Conservation (phyloP, 2,329 filamentous ascomycete species). For the Diplodia mutila region DNA sequence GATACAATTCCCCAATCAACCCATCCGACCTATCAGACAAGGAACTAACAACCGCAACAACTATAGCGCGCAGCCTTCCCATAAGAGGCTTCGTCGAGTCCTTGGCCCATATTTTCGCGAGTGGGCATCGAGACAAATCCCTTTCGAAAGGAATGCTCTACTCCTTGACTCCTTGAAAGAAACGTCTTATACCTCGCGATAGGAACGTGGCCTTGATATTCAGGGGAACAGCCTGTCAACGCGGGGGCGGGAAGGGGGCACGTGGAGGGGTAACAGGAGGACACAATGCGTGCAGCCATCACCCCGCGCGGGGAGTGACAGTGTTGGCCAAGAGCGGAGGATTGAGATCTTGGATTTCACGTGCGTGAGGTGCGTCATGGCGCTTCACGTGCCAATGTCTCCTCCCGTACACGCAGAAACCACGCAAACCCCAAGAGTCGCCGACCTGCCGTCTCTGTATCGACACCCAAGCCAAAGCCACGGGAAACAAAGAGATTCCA, state of each 20-base stretch:
- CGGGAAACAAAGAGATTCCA: neutral
- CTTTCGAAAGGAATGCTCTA: neutral
- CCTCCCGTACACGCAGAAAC: neutral
- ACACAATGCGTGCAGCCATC: neutral
- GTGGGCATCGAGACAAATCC: neutral
- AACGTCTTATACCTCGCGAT: neutral
- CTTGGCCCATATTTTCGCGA: neutral
- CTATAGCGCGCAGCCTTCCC: neutral
- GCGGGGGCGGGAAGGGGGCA: neutral
- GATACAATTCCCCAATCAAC: neutral
- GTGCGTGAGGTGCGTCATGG: neutral
- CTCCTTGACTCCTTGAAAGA: constrained; percentile 3
- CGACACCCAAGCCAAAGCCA: neutral
- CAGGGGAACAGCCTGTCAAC: neutral
- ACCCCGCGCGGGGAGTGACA: neutral
- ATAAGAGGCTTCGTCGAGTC: neutral
- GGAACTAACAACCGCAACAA: neutral
- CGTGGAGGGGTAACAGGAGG: neutral
- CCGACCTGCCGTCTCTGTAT: neutral
- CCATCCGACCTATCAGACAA: neutral
- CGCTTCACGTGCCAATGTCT: neutral
- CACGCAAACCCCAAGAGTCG: neutral
- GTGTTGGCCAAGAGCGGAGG: neutral
- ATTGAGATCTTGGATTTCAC: neutral
- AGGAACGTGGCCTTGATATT: neutral